Evolutionary conservation across 2,329 filamentous ascomycete genomes (phyloP), one percentile per base, ranked within the genome.

Genomic region (Trichoderma citrinoviride): DNA sequence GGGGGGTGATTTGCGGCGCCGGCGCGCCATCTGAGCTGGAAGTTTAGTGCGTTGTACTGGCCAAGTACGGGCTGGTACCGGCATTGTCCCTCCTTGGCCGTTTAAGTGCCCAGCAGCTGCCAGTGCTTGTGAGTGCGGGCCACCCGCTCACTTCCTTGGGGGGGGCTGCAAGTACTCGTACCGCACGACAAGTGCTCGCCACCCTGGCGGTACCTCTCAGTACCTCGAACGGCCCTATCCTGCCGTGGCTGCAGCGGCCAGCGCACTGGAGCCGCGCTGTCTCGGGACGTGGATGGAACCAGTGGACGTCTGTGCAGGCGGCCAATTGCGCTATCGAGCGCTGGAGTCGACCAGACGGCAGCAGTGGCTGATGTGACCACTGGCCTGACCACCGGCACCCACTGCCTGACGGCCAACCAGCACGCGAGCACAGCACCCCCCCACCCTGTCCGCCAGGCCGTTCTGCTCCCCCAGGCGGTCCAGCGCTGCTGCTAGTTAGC

Each of bases 361-460:
- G 37, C 33, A 41, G 58, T 55, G 60, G 49, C 50, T 54, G 60
- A 46, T 33, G n/a, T 37, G 33, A 37, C 33, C 33, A 37, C 56
- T 60, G 50, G 50, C 50, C 60, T 64, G 61, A 66, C 64, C 58
- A 54, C 64, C 46, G 64, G 43, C 54, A 65, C 43, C 37, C 53
- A 17, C 40, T 43, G 40, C 12, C 49, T n/a, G 21, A 12, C 43
- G 44, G 37, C 64, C 60, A 65, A 53, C 64, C 52, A 66, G 64
- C 64, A 66, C 64, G 64, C 64, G 64, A 66, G 64, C 64, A 62
- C 55, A 46, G 37, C 56, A 21, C 44, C 41, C 61, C 52, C 61
- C 52, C 50, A 64, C 61, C 52, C 61, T 14, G 50, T 33, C 52
- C 41, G 49, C 56, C 61, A 64, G 52, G 52, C 41, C 61, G 61